phyloP scores from a whole-genome alignment of 1,284 basidiomycete species.

The Takashimella koratensis region DNA sequence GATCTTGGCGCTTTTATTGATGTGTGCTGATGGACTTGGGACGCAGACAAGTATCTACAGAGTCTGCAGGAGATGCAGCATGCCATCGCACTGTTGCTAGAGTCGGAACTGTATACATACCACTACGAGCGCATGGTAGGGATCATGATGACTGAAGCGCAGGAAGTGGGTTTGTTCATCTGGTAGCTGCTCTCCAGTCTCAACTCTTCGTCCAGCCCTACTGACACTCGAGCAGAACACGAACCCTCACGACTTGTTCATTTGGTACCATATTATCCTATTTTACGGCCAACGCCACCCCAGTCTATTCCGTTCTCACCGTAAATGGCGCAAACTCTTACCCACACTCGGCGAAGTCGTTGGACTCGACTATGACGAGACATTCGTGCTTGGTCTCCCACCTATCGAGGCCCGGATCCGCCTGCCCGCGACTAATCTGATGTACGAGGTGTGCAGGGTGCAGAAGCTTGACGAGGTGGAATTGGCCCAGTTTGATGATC shows the following conservation, averaged over 20 bases:
- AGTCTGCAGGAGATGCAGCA: constrained; percentile 74
- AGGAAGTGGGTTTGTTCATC: constrained; percentile 59
- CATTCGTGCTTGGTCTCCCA: constrained; percentile 40
- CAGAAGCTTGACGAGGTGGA: constrained; percentile 74
- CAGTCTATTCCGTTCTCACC: constrained; percentile 69
- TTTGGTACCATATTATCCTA: constrained; percentile 73
- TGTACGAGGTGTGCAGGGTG: constrained; percentile 88
- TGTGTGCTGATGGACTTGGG: not conserved
- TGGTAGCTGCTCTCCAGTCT: no score
- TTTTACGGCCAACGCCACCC: constrained; percentile 67
- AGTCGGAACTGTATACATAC: constrained; percentile 77
- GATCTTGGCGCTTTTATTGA: not conserved
- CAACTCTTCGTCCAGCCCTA: no score
- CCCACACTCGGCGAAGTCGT: constrained; percentile 64
- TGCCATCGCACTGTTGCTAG: constrained; percentile 67
- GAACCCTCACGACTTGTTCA: constrained; percentile 79
- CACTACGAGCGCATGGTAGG: constrained; percentile 87
- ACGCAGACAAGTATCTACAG: constrained; percentile 71
- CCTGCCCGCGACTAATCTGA: constrained; percentile 64
- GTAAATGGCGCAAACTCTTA: constrained; percentile 75
- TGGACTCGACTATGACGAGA: constrained; percentile 44
- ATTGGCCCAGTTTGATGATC: constrained; percentile 68
- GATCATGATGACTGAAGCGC: constrained; percentile 62
- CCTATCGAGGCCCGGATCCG: constrained; percentile 78
- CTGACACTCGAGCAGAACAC: constrained; percentile 63